Conservation (phyloP, 1,139 yeast species). For the Pichia kudriavzevii region DNA sequence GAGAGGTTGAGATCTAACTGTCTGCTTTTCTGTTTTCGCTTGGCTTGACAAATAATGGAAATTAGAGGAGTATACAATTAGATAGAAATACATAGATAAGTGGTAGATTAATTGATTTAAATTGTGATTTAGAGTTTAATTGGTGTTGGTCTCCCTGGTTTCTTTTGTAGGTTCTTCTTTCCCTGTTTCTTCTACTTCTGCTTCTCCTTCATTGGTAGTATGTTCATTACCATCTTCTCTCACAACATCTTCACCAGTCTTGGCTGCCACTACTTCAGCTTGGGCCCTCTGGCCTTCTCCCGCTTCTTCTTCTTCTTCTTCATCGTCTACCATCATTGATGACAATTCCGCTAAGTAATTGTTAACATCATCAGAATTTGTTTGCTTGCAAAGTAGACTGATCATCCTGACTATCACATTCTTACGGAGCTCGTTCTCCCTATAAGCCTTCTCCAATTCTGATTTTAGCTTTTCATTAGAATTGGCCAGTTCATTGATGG, state of each 20-base stretch:
- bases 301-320: conserved; percentile 1
- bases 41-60: not conserved
- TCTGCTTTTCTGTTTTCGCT: not conserved
- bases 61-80: not conserved
- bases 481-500: conserved; percentile 69
- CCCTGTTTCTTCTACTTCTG: no score
- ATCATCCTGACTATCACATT: conserved; percentile 28
- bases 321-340: not conserved
- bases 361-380: conserved; percentile 5
- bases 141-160: no score
- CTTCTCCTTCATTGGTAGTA: no score
- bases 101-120: no score
- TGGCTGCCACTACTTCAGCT: no score
- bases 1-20: conserved; percentile 43
- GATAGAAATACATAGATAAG: conserved; percentile 1
- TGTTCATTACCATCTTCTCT: no score
- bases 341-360: conserved; percentile 1
- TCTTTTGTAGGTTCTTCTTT: no score
- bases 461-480: conserved; percentile 72
- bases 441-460: conserved; percentile 85
- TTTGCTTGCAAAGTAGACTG: conserved; percentile 6
- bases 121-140: no score
- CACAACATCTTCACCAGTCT: no score
- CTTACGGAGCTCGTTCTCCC: conserved; percentile 83
- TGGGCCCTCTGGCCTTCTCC: not conserved